Conservation (phyloP, 192 early-diverging fungal species). For the Phlyctochytrium bullatum region DNA sequence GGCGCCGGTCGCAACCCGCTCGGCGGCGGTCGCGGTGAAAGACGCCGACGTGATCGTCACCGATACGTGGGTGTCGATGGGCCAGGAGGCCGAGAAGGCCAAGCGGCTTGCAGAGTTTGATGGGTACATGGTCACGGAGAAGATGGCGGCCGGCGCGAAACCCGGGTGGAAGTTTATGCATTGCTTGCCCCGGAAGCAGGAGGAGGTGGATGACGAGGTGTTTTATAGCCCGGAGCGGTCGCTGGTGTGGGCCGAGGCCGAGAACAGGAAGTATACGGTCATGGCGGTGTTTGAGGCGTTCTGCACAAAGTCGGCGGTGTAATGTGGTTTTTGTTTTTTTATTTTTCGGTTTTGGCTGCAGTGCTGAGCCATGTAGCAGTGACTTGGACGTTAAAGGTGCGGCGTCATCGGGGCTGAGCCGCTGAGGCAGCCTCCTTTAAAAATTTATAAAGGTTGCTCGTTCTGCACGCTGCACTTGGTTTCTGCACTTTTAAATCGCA, state of each 20-base stretch:
- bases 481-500: no score
- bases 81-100: slow-evolving; percentile 89
- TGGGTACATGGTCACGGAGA: slow-evolving; percentile 82
- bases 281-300: slow-evolving; percentile 68
- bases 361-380: no score
- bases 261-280: slow-evolving; percentile 99
- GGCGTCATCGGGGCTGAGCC: no score
- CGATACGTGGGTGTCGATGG: slow-evolving; percentile 99
- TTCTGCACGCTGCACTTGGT: no score
- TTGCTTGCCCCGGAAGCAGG: slow-evolving; percentile 92
- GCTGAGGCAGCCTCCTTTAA: no score
- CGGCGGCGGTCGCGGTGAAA: slow-evolving; percentile 75
- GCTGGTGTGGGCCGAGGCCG: slow-evolving; percentile 93
- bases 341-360: no score
- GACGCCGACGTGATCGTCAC: slow-evolving; percentile 91
- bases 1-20: slow-evolving; percentile 26
- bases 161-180: slow-evolving; percentile 97
- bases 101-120: slow-evolving; percentile 76
- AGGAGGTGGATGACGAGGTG: slow-evolving; percentile 96
- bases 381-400: no score
- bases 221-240: slow-evolving; percentile 90
- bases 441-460: no score
- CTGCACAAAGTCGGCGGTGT: slow-evolving; percentile 2
- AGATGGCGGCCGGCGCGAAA: slow-evolving; percentile 84
- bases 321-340: not conserved